Evolutionary conservation across 345 rosid genomes (phyloP), one percentile per base, ranked within the genome.

Genomic region (Reutealis trisperma): DNA sequence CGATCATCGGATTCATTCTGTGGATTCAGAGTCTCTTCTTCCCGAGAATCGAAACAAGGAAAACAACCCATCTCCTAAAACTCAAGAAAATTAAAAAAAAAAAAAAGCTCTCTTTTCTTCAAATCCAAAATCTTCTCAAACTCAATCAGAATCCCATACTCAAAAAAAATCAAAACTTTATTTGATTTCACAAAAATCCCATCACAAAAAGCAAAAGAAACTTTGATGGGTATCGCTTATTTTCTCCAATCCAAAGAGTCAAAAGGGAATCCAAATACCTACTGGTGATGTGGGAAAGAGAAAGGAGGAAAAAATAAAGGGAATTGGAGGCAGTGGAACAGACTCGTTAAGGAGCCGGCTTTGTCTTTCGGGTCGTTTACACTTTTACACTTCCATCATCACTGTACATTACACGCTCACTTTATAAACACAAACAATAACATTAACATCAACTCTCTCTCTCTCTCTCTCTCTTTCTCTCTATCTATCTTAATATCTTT

Each of bases 21-120:
- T 34, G 87, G 89, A 84, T 92, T 92, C 82, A 93, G 78, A 85
- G 75, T 88, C 89, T 91, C 93, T 41, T 86, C 98, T 76, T 93
- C 92, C 88, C 84, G 90, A 27, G 98, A 93, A 87, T 90, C 96
- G 71, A 92, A 95, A 84, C 96, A 93, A 54, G 99, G 81, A 86
- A 93, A 95, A 82, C 99, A 95, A 77, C 97, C 98, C 98, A 95
- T 95, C 80, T 80, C 70, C 27, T 72, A 59, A 21, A 80, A 81
- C 72, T 41, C 81, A 74, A 80, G 64, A 12, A 51, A 37, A 37
- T 54, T 54, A 54, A 54, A 54, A 5, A 16, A 18, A 54, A 24
- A 42, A 41, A 54, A 37, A 74, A 63, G 14, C 24, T 22, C 19
- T 25, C 27, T 18, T 34, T 37, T 60, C 41, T 5, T 24, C n/a